phyloP scores from a whole-genome alignment of 2,329 filamentous ascomycete species.

The Dothideomycetes sp. region DNA sequence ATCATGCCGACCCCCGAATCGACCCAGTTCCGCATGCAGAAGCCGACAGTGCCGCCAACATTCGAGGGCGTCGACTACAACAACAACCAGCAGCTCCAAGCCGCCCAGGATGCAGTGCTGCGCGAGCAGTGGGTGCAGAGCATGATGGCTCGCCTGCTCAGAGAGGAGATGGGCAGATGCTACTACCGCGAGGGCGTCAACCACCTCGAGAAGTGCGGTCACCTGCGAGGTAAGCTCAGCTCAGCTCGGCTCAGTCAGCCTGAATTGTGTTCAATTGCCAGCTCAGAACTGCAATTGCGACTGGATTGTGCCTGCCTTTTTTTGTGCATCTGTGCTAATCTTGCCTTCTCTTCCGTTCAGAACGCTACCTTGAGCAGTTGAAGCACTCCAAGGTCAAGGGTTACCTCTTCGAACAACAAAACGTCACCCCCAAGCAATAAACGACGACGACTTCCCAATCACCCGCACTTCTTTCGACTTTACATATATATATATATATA shows the following conservation, averaged over 20 bases:
- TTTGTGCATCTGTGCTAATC: not conserved
- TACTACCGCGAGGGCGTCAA: conserved; percentile 78
- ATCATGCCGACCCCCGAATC: conserved; percentile 77
- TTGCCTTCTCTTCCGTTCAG: conserved; percentile 35
- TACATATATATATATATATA: not conserved
- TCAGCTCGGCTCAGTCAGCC: not conserved
- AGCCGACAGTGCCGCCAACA: conserved; percentile 70
- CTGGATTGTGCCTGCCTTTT: not conserved
- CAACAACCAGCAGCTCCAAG: conserved; percentile 70
- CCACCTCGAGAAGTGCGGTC: conserved; percentile 78
- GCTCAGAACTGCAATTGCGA: not conserved
- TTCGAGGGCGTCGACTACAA: conserved; percentile 85
- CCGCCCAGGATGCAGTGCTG: conserved; percentile 71
- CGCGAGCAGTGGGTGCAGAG: conserved; percentile 81
- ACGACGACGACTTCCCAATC: not conserved
- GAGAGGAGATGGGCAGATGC: conserved; percentile 78
- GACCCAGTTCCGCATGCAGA: conserved; percentile 70
- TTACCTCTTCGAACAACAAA: conserved; percentile 70
- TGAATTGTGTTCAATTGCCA: no score
- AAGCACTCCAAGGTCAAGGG: conserved; percentile 70
- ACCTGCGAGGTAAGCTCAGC: conserved; percentile 59
- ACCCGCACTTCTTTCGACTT: not conserved
- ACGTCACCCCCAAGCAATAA: conserved; percentile 51
- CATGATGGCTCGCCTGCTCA: conserved; percentile 78
- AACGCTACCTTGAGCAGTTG: conserved; percentile 69